Conservation (phyloP, 2,329 filamentous ascomycete species). For the Claviceps purpurea region DNA sequence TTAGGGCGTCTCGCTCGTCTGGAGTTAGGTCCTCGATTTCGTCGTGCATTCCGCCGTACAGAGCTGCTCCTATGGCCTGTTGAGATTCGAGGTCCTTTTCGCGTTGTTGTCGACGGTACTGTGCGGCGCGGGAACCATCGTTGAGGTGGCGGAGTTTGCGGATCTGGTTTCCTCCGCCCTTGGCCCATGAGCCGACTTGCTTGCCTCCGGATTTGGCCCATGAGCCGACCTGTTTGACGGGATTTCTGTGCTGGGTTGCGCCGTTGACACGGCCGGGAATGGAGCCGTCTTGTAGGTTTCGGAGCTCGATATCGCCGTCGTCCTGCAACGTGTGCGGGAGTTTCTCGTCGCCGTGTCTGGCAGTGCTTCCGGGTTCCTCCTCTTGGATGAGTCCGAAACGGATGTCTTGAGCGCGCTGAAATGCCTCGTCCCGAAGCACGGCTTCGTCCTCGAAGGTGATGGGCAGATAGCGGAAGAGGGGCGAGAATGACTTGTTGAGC, state of each 20-base stretch:
- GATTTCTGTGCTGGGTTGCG: slow-evolving; percentile 24
- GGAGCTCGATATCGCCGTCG: slow-evolving; percentile 25
- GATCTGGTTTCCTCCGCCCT: slow-evolving; percentile 34
- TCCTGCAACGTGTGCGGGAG: slow-evolving; percentile 19
- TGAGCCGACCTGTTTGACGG: slow-evolving; percentile 32
- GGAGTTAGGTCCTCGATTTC: slow-evolving; percentile 90
- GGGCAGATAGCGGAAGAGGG: slow-evolving; percentile 76
- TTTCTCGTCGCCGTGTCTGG: slow-evolving; percentile 16
- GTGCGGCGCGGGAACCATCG: slow-evolving; percentile 25
- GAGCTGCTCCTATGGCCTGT: slow-evolving; percentile 58
- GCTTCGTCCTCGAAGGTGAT: slow-evolving; percentile 95
- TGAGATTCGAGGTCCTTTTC: slow-evolving; percentile 58
- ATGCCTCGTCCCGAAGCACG: slow-evolving; percentile 77
- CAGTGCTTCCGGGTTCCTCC: slow-evolving; percentile 22
- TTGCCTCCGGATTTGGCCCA: slow-evolving; percentile 26
- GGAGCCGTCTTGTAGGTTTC: slow-evolving; percentile 17
- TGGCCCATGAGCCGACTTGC: slow-evolving; percentile 21
- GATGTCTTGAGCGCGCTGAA: slow-evolving; percentile 62
- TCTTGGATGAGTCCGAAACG: slow-evolving; percentile 50
- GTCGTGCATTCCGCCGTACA: slow-evolving; percentile 80
- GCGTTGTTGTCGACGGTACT: slow-evolving; percentile 35
- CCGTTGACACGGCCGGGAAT: slow-evolving; percentile 7
- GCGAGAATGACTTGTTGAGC: slow-evolving; percentile 71
- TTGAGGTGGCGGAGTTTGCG: slow-evolving; percentile 26
- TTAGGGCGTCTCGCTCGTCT: slow-evolving; percentile 73